phyloP scores from a whole-genome alignment of 2,329 filamentous ascomycete species.

The Claviceps purpurea region DNA sequence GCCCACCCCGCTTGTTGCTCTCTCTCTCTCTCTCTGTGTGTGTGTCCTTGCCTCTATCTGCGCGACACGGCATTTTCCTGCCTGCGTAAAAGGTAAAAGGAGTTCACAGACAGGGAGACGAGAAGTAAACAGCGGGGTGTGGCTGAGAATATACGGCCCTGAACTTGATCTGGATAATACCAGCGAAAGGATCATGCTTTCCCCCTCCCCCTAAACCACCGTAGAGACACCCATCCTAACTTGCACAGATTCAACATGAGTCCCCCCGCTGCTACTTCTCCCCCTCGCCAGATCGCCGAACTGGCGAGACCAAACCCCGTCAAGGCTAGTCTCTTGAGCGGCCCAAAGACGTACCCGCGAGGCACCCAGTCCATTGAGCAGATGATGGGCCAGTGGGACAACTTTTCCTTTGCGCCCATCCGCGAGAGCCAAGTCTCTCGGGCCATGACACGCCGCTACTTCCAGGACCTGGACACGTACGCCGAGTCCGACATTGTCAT shows the following conservation, averaged over 20 bases:
- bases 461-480: slow-evolving; percentile 74
- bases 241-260: slow-evolving; percentile 47
- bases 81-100: not conserved
- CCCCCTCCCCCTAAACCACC: slow-evolving; percentile 35
- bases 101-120: not conserved
- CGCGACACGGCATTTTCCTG: not conserved
- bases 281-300: slow-evolving; percentile 35
- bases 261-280: slow-evolving; percentile 58
- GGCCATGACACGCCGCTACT: slow-evolving; percentile 90
- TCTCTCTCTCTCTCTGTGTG: not conserved
- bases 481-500: slow-evolving; percentile 93
- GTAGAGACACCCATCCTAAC: slow-evolving; percentile 15
- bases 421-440: slow-evolving; percentile 85
- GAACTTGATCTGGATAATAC: slow-evolving; percentile 99
- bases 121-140: slow-evolving; percentile 11
- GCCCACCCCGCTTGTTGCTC: slow-evolving; percentile 19
- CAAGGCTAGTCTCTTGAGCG: slow-evolving; percentile 24
- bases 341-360: slow-evolving; percentile 13
- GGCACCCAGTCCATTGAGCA: slow-evolving; percentile 39
- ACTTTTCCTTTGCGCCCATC: slow-evolving; percentile 73
- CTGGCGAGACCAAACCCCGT: slow-evolving; percentile 27
- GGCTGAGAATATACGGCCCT: slow-evolving; percentile 80
- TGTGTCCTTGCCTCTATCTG: not conserved
- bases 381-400: slow-evolving; percentile 66
- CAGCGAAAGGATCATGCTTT: slow-evolving; percentile 98